Conservation (phyloP, 768 basidiomycete genomes). For the Glaciozyma martinii region DNA sequence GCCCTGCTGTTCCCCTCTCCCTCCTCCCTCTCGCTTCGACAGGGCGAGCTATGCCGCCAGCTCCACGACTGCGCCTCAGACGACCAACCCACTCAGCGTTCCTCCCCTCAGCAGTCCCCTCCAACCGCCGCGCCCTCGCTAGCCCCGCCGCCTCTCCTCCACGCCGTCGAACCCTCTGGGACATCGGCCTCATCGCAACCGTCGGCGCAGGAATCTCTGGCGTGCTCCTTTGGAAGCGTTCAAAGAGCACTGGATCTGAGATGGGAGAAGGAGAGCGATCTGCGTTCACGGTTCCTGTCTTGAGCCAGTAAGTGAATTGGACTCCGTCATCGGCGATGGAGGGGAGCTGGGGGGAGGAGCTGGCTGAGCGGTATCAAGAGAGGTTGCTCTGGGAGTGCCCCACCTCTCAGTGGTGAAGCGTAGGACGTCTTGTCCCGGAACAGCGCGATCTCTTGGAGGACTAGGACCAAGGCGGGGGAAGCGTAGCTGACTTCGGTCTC, state of each 20-base stretch:
- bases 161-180: not conserved
- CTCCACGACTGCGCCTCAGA: no score
- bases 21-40: no score
- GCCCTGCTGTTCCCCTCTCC: no score
- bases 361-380: not conserved
- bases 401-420: not conserved
- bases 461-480: not conserved
- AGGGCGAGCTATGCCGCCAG: no score
- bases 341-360: not conserved
- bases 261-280: not conserved
- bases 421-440: not conserved
- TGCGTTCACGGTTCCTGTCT: slow-evolving; percentile 25
- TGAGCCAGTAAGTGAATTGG: slow-evolving; percentile 30
- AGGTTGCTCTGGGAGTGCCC: not conserved
- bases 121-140: not conserved
- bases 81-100: no score
- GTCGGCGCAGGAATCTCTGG: slow-evolving; percentile 15
- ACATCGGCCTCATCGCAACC: slow-evolving; percentile 15
- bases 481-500: not conserved
- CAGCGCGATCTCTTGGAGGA: not conserved
- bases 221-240: slow-evolving; percentile 11
- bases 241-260: not conserved
- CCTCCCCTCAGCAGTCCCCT: no score
- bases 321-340: not conserved
- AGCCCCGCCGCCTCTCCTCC: not conserved